A percentile compares a stretch with the other conserved stretches of the same genome.
Evolutionary conservation across 768 basidiomycete genomes (phyloP).

Genomic region (Auriculariales sp.): DNA sequence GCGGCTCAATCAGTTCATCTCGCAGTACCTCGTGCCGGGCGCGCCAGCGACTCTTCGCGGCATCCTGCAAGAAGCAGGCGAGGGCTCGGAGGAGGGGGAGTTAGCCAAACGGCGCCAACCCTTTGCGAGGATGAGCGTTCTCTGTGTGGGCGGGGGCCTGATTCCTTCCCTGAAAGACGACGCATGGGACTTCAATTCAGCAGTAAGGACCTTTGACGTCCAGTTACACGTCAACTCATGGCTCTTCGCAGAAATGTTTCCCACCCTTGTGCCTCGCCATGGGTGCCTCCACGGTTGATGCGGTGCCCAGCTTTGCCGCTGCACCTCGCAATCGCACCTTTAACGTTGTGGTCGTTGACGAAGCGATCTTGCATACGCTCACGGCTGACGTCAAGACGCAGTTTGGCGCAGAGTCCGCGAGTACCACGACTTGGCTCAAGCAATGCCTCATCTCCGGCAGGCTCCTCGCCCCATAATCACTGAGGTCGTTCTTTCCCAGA

Average conservation of each 20-base stretch:
- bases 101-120: constrained; percentile 38
- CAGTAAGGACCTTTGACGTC: not conserved
- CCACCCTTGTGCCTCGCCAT: constrained; percentile 61
- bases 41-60: too few relatives aligned
- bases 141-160: constrained; percentile 46
- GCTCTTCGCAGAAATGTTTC: constrained; percentile 21
- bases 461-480: constrained; percentile 4
- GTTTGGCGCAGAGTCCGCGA: constrained; percentile 18
- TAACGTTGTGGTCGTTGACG: constrained; percentile 51
- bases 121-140: constrained; percentile 36
- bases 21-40: constrained; percentile 32
- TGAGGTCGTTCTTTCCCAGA: too few relatives aligned
- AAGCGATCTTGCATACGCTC: constrained; percentile 18
- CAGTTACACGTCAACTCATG: not conserved
- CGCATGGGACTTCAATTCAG: constrained; percentile 7
- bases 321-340: constrained; percentile 23
- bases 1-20: constrained; percentile 23
- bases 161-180: constrained; percentile 30
- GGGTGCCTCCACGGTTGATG: constrained; percentile 62
- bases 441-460: constrained; percentile 56
- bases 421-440: constrained; percentile 62
- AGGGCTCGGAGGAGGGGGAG: too few relatives aligned
- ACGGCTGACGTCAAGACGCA: constrained; percentile 13
- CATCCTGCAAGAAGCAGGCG: too few relatives aligned
- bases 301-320: constrained; percentile 32